phyloP scores from a whole-genome alignment of 805 yeast species.

The Wickerhamiella azymoides region DNA sequence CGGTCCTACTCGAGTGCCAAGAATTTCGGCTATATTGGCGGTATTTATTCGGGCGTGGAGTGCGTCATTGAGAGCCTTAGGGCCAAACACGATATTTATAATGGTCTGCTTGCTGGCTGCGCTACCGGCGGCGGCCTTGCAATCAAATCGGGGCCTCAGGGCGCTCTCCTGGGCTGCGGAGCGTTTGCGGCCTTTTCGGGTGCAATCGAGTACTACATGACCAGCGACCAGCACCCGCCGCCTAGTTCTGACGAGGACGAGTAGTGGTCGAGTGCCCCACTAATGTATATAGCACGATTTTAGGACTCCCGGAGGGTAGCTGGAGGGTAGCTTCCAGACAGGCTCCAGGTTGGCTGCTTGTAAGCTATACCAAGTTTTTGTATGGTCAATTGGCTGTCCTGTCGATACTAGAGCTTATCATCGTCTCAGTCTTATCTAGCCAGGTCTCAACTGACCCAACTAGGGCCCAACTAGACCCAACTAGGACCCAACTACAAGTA shows the following conservation, averaged over 20 bases:
- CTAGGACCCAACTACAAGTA: too few species aligned
- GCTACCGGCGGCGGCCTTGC: slow-evolving; percentile 95
- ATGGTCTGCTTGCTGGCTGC: slow-evolving; percentile 89
- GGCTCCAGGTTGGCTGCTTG: too few species aligned
- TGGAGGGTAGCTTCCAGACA: too few species aligned
- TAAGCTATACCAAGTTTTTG: too few species aligned
- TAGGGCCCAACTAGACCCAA: too few species aligned
- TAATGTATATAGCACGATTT: too few species aligned
- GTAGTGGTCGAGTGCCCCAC: slow-evolving; percentile 7
- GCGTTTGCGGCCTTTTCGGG: slow-evolving; percentile 90
- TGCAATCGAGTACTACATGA: slow-evolving; percentile 62
- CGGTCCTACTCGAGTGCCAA: slow-evolving; percentile 83
- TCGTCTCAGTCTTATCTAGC: too few species aligned
- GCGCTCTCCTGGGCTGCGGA: slow-evolving; percentile 84
- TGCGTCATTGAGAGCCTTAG: slow-evolving; percentile 74
- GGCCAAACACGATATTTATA: slow-evolving; percentile 83
- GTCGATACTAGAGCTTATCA: too few species aligned
- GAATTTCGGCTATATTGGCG: slow-evolving; percentile 86
- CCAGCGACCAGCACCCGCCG: slow-evolving; percentile 70
- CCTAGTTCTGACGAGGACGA: slow-evolving; percentile 77
- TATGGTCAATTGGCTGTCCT: too few species aligned
- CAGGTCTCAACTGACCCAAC: too few species aligned
- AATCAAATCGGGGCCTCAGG: slow-evolving; percentile 83
- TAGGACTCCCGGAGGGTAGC: too few species aligned
- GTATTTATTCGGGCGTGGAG: slow-evolving; percentile 84